These are phyloP conservation scores for Myxozyma geophila DNA, from an alignment of 805 yeast genomes.

Conservation along the genomic window DNA sequence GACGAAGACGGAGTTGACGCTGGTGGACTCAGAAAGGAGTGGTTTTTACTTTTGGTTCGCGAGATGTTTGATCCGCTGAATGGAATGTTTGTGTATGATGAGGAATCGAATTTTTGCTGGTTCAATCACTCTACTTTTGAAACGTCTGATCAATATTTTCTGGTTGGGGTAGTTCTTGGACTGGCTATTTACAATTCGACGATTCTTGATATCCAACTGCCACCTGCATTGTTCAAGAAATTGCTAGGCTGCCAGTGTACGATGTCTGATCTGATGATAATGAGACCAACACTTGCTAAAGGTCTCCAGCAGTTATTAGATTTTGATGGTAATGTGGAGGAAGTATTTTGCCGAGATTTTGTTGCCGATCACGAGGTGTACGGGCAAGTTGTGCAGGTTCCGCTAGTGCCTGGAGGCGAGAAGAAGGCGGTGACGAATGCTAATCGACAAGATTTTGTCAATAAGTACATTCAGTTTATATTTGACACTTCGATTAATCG, in stretches of 20 bases:
- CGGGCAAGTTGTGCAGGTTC: conserved; percentile 52
- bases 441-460: conserved; percentile 66
- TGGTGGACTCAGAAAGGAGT: conserved; percentile 91
- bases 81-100: conserved; percentile 68
- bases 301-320: conserved; percentile 56
- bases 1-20: conserved; percentile 95
- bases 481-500: conserved; percentile 58
- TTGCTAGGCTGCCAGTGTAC: conserved; percentile 60
- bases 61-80: conserved; percentile 70
- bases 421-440: conserved; percentile 57
- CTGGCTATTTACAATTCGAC: conserved; percentile 90
- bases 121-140: conserved; percentile 50
- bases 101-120: conserved; percentile 77
- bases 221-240: conserved; percentile 75
- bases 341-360: conserved; percentile 60
- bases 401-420: conserved; percentile 65
- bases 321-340: conserved; percentile 51
- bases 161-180: conserved; percentile 86
- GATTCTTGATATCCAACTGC: conserved; percentile 78
- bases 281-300: conserved; percentile 69
- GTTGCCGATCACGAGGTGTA: conserved; percentile 58
- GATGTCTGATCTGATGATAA: conserved; percentile 65
- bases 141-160: conserved; percentile 49
- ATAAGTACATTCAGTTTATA: conserved; percentile 63
- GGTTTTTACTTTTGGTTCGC: conserved; percentile 79